A percentile compares a stretch with the other conserved stretches of the same genome.
phyloP scores from a whole-genome alignment of 202 grass and related monocot genomes.

The Elaeis oleifera region DNA sequence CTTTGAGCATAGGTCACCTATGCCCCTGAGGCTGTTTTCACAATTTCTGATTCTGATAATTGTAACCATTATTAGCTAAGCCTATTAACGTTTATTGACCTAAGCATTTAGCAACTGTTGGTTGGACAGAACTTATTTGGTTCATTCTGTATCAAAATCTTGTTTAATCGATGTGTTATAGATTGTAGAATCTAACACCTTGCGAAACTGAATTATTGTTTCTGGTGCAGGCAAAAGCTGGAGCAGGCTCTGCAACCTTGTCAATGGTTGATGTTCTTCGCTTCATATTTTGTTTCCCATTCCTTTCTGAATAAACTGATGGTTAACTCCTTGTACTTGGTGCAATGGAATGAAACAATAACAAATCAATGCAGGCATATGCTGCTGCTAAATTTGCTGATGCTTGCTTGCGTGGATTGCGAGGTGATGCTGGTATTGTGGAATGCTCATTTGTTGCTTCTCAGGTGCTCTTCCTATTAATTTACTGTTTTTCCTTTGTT shows the following conservation, averaged over 20 bases:
- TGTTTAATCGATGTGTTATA: no score
- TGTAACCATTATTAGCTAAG: no score
- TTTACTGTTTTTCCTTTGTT: background rate
- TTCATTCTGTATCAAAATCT: no score
- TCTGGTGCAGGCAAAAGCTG: slow-evolving; percentile 75
- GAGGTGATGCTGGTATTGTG: slow-evolving; percentile 66
- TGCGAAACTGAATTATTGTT: background rate
- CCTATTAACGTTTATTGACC: no score
- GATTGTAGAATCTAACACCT: no score
- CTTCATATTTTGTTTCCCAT: slow-evolving; percentile 1
- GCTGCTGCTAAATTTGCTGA: slow-evolving; percentile 90
- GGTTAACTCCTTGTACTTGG: background rate
- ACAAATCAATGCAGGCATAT: slow-evolving; percentile 44
- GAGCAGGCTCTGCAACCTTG: slow-evolving; percentile 83
- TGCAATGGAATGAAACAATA: background rate
- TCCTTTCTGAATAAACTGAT: background rate
- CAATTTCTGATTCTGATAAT: no score
- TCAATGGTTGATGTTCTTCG: slow-evolving; percentile 59
- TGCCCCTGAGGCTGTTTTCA: no score
- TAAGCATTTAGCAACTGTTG: no score
- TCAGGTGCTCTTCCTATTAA: slow-evolving; percentile 29
- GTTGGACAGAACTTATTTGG: no score
- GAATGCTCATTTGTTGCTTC: slow-evolving; percentile 90
- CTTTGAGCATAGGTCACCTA: no score
- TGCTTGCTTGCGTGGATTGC: slow-evolving; percentile 61